These are phyloP conservation scores for Solanum clarkiae DNA, from an alignment of 257 asterid genomes.

Conservation along the genomic window DNA sequence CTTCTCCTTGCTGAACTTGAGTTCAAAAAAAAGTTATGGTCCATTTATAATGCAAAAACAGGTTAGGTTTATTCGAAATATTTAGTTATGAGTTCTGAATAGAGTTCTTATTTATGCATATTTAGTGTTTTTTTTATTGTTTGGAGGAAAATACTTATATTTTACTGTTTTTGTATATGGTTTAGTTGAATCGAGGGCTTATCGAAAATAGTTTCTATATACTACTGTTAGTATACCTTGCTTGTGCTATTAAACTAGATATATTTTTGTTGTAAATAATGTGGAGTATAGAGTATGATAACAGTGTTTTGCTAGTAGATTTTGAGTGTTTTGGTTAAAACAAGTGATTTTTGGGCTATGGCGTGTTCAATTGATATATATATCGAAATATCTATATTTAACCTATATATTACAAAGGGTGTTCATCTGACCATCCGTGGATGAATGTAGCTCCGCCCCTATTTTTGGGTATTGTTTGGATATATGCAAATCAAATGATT, in stretches of 20 bases:
- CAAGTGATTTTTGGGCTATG: neutral
- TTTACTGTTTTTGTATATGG: neutral
- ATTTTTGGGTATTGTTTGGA: neutral
- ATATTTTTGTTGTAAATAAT: neutral
- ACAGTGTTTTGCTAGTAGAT: neutral
- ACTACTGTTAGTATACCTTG: neutral
- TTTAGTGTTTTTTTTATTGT: neutral
- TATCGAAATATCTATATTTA: no score
- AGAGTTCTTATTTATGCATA: neutral
- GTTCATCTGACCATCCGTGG: no score
- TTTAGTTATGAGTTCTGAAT: neutral
- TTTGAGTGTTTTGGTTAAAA: neutral
- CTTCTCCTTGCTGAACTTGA: conserved; percentile 63
- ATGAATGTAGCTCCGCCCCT: no score
- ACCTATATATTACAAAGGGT: no score
- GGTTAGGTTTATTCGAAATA: neutral
- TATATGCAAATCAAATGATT: neutral
- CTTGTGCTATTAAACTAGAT: neutral
- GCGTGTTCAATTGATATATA: no score
- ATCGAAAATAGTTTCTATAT: neutral
- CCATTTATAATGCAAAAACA: conserved; percentile 61
- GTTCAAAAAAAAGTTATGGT: conserved; percentile 73
- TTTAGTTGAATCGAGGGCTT: neutral
- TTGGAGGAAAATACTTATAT: neutral
- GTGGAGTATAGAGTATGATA: neutral